These are phyloP conservation scores for Pulveroboletus sp. DNA, from an alignment of 768 basidiomycete species.

Conservation along the genomic window DNA sequence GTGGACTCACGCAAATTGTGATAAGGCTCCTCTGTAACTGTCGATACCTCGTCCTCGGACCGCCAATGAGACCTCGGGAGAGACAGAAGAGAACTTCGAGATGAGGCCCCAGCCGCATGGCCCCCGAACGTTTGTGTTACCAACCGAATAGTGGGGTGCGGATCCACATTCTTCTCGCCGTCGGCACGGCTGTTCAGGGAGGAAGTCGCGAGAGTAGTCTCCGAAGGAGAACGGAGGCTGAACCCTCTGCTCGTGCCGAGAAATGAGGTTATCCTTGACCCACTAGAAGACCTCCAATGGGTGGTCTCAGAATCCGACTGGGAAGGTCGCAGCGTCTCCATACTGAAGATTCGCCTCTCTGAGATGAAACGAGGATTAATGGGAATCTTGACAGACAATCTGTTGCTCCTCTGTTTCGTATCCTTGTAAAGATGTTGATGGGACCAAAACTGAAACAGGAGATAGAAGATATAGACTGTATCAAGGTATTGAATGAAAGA, in stretches of 20 bases:
- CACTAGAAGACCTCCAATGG: constrained; percentile 15
- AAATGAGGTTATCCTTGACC: constrained; percentile 11
- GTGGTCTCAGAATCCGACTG: constrained; percentile 19
- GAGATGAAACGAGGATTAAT: constrained; percentile 28
- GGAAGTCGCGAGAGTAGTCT: constrained; percentile 21
- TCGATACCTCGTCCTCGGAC: constrained; percentile 14
- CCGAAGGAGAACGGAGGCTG: constrained; percentile 24
- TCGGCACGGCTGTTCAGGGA: constrained; percentile 1
- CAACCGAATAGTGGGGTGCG: constrained; percentile 24
- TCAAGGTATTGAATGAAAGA: background rate
- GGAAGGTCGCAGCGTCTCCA: constrained; percentile 14
- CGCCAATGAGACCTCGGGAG: constrained; percentile 9
- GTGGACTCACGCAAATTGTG: constrained; percentile 10
- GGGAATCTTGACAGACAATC: constrained; percentile 33
- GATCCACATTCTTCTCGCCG: constrained; percentile 7
- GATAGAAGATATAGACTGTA: constrained; percentile 47
- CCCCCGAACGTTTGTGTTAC: constrained; percentile 15
- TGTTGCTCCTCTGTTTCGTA: constrained; percentile 42
- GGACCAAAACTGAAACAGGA: constrained; percentile 56
- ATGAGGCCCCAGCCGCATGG: background rate
- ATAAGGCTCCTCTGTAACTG: background rate
- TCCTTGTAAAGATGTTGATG: constrained; percentile 52
- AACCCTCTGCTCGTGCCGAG: constrained; percentile 8
- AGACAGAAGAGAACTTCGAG: constrained; percentile 6
- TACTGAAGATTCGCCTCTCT: constrained; percentile 26